Conservation (phyloP, 176 grass and related monocot species). For the Oryza coarctata region DNA sequence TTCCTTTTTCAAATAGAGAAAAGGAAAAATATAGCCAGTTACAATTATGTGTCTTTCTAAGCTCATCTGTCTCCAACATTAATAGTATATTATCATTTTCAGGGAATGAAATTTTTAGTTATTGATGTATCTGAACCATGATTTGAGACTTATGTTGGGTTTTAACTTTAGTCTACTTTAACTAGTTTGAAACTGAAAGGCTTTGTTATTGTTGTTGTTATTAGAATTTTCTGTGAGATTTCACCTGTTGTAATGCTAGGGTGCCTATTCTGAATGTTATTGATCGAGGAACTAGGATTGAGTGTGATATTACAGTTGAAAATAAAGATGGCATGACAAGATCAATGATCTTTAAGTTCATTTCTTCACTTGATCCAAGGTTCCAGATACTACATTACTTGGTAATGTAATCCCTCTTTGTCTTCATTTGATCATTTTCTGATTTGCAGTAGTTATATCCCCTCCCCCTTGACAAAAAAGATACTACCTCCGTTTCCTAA, state of each 20-base stretch:
- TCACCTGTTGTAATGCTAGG: conserved; percentile 67
- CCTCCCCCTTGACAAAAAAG: neutral
- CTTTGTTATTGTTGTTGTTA: no score
- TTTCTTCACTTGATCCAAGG: conserved; percentile 83
- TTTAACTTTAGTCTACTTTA: no score
- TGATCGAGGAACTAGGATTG: conserved; percentile 61
- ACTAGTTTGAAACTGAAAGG: no score
- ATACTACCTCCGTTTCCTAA: no score
- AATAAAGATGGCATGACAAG: conserved; percentile 96
- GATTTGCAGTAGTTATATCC: neutral
- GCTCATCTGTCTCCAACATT: neutral
- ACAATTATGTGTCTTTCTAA: neutral
- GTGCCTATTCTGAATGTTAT: conserved; percentile 86
- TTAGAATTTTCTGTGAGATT: conserved; percentile 59
- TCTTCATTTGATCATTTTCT: neutral
- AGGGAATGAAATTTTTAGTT: conserved; percentile 61
- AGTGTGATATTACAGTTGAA: conserved; percentile 85
- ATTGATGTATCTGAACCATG: no score
- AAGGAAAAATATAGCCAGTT: neutral
- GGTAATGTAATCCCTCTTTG: conserved; percentile 48
- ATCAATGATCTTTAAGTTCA: conserved; percentile 58
- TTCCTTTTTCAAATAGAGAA: neutral
- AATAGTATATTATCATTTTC: conserved; percentile 5
- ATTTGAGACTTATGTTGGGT: no score
- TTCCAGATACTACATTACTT: conserved; percentile 81